Base-by-base conservation (phyloP, 768 basidiomycete genomes). In the Psilocybe cyanescens region DNA sequence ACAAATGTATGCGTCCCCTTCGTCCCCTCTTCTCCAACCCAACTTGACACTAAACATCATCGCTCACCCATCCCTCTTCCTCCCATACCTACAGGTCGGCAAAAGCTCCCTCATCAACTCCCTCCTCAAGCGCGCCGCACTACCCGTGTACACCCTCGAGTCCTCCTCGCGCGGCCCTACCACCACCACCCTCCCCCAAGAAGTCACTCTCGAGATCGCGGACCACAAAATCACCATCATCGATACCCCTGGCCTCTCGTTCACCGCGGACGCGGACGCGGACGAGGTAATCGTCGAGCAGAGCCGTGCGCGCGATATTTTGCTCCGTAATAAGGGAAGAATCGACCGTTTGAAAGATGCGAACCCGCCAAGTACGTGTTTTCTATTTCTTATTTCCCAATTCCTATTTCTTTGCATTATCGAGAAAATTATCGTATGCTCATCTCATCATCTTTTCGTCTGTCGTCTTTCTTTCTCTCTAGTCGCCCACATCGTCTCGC, bases 21-120 rank as follows among this genome's bases (percentile, higher is more conserved):
- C 52, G 24, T 52, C 16, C 57, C 24, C 24, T 24, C 24, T 24
- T 55, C 45, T 30, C 47, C n/a, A 16, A 35, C 50, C 29, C 41
- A n/a, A 14, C 8, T 28, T 33, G 30, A 60, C 45, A 19, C 39
- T 55, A 51, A n/a, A 44, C 35, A 49, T 55, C 29, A 35, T 11
- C 50, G 1, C 44, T 47, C 24, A 24, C 24, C 24, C 24, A 24
- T 24, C 24, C 24, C 24, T 24, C 24, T 24, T 24, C 24, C 24
- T 4, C 58, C 37, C 54, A 45, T 57, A 24, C 24, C 24, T 24
- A 24, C 24, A 94, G 91, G 80, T 82, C 11, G 95, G 95, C 12
- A 97, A 97, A 79, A 92, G 91, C 52, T 83, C 92, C 0, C 78
- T 97, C 48, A 79, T 97, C 67, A 95, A 97, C 74, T 90, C 94